A percentile compares a stretch with the other conserved stretches of the same genome.
Evolutionary conservation across 139 green algal species (phyloP).

Genomic region (Chlorella sorokiniana): DNA sequence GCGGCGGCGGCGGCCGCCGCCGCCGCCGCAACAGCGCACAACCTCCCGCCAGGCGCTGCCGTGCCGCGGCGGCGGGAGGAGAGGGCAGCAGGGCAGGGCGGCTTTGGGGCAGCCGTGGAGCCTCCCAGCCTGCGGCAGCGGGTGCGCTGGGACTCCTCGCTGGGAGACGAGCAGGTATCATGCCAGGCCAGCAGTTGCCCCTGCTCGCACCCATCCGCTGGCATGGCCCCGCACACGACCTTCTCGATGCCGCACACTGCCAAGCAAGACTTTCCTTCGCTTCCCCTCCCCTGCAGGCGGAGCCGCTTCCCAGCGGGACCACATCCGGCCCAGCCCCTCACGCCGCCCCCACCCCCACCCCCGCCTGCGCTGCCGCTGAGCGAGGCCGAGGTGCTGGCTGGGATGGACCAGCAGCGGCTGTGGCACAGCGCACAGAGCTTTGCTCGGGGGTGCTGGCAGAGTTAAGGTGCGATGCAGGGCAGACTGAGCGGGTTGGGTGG

Average conservation of each 20-base stretch:
- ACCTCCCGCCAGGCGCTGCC: neutral
- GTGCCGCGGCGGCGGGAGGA: neutral
- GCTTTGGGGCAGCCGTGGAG: neutral
- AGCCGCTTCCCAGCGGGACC: no score
- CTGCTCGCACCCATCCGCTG: no score
- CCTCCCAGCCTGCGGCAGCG: neutral
- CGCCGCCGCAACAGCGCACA: neutral
- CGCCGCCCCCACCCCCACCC: no score
- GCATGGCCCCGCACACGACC: no score
- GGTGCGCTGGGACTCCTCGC: neutral
- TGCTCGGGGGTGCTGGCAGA: constrained; percentile 25
- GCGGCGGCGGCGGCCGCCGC: neutral
- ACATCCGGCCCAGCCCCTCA: no score
- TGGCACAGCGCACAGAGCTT: constrained; percentile 24
- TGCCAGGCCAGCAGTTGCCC: neutral
- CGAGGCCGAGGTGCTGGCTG: constrained; percentile 12
- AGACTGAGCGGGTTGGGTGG: neutral
- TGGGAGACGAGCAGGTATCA: neutral
- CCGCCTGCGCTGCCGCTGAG: constrained; percentile 2
- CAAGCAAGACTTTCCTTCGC: no score
- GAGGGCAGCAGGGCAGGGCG: neutral
- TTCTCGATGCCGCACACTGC: no score
- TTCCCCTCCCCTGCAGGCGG: no score
- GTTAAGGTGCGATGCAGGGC: neutral
- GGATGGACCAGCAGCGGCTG: constrained; percentile 1